These are phyloP conservation scores for Coffea eugenioides DNA, from an alignment of 257 asterid genomes.

Conservation along the genomic window DNA sequence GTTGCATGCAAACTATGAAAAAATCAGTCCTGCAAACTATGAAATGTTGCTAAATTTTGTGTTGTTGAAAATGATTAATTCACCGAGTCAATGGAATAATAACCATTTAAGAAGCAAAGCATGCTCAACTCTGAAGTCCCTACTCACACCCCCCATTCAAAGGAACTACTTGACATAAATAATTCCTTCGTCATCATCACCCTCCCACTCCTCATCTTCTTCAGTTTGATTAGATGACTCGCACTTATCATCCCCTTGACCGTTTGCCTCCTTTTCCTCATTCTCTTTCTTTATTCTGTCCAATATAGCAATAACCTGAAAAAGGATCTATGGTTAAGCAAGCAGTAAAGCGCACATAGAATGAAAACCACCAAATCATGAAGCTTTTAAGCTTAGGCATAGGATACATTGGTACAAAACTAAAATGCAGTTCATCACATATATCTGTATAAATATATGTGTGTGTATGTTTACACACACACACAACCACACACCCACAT, in stretches of 20 bases:
- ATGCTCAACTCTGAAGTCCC: constrained; percentile 14
- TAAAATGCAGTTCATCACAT: not conserved
- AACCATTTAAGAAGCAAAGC: constrained; percentile 27
- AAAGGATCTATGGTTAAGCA: not conserved
- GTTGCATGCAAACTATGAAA: not conserved
- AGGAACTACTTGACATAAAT: constrained; percentile 67
- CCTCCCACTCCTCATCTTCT: constrained; percentile 55
- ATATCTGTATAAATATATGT: too few species aligned
- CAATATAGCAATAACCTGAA: constrained; percentile 91
- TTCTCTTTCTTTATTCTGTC: constrained; percentile 87
- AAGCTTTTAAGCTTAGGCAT: not conserved
- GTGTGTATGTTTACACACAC: too few species aligned
- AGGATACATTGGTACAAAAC: not conserved
- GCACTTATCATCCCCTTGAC: constrained; percentile 26
- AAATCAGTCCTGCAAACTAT: not conserved
- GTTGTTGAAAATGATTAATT: not conserved
- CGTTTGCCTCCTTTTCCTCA: constrained; percentile 29
- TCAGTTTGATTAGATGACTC: constrained; percentile 43
- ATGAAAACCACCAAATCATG: not conserved
- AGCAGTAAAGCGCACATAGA: constrained; percentile 16
- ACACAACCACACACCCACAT: not conserved
- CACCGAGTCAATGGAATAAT: constrained; percentile 20
- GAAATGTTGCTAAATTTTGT: not conserved
- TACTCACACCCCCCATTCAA: not conserved
- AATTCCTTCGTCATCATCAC: constrained; percentile 81